Evolutionary conservation across 257 asterid genomes (phyloP).

Genomic region (Solanum etuberosum): DNA sequence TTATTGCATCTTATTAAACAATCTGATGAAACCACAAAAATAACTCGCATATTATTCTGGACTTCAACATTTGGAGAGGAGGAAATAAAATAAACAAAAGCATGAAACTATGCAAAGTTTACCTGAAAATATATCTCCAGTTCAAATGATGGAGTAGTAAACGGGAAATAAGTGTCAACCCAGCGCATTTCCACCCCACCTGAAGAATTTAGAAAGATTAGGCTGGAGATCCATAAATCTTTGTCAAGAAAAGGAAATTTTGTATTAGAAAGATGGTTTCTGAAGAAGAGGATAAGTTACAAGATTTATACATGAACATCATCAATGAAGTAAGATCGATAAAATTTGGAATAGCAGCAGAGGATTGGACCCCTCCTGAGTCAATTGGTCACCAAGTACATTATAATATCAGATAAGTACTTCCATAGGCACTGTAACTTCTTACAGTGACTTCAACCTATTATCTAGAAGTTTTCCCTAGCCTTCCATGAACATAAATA

Average conservation of each 20-base stretch:
- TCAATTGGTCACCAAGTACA: not conserved
- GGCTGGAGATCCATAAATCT: not conserved
- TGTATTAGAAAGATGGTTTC: not conserved
- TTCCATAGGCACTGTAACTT: not conserved
- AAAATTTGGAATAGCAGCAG: not conserved
- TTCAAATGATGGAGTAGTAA: slow-evolving; percentile 89
- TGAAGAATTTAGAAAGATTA: slow-evolving; percentile 20
- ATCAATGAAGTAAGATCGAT: not conserved
- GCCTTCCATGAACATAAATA: not conserved
- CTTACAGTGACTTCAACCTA: not conserved
- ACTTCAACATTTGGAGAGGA: not conserved
- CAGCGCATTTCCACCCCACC: slow-evolving; percentile 95
- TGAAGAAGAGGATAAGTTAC: not conserved
- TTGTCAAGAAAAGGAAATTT: not conserved
- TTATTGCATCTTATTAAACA: not conserved
- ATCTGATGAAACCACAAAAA: not conserved
- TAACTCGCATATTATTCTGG: not conserved
- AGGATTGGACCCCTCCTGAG: not conserved
- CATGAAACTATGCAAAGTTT: not conserved
- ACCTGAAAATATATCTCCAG: slow-evolving; percentile 94
- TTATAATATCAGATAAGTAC: not conserved
- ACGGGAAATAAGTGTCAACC: slow-evolving; percentile 93
- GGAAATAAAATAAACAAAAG: not conserved
- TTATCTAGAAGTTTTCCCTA: not conserved
- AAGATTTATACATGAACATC: not conserved